These are phyloP conservation scores for Jaenimonas drosophilae DNA, from an alignment of 208 protist species.

Conservation along the genomic window DNA sequence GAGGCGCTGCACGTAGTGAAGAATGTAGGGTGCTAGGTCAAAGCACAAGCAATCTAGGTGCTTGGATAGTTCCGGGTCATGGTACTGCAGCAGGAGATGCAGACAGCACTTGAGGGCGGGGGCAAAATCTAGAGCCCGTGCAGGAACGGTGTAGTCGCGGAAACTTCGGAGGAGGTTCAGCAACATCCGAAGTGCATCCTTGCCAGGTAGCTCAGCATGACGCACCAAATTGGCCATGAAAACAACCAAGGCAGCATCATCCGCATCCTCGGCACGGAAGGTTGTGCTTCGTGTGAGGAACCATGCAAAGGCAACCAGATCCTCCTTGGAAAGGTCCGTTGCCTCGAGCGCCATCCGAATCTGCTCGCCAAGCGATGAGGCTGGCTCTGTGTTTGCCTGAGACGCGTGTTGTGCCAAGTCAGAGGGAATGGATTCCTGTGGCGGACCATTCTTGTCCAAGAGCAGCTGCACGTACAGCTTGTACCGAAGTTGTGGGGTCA, in stretches of 20 bases:
- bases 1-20: conserved; percentile 45
- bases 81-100: conserved; percentile 88
- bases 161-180: conserved; percentile 20
- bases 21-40: conserved; percentile 35
- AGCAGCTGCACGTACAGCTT: conserved; percentile 56
- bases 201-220: not conserved
- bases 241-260: too few species aligned
- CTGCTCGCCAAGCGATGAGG: too few species aligned
- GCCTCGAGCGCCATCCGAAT: too few species aligned
- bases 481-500: conserved; percentile 24
- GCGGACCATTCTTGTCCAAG: conserved; percentile 7
- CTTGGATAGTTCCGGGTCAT: conserved; percentile 65
- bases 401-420: too few species aligned
- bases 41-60: conserved; percentile 75
- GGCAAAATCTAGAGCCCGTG: too few species aligned
- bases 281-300: too few species aligned
- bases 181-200: conserved; percentile 8
- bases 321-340: too few species aligned
- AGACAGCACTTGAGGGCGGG: conserved; percentile 23
- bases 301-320: too few species aligned
- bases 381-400: too few species aligned
- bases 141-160: too few species aligned
- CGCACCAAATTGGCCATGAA: not conserved
- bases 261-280: too few species aligned
- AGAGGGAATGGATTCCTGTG: too few species aligned